Base-by-base conservation (phyloP, 2,329 filamentous ascomycete species). In the Alternaria brassicicola region DNA sequence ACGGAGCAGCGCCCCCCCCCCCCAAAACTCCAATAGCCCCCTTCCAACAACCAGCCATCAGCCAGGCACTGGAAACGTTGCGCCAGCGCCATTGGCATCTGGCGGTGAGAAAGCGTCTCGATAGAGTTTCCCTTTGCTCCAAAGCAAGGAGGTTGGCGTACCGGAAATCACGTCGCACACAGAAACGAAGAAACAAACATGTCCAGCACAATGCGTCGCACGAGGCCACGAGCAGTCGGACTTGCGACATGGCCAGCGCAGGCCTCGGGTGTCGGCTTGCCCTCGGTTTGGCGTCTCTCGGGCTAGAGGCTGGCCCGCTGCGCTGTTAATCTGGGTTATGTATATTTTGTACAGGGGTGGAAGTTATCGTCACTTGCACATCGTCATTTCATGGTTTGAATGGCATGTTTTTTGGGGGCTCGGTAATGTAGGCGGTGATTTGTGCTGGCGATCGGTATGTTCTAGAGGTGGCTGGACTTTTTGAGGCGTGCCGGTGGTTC, bases 401-500 rank as follows among this genome's bases (percentile, higher is more conserved):
- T 13, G 43, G 28, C 28, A 33, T 47, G 31, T 23, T 23, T 31
- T 17, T 46, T 46, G 28, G 43, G 28, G 43, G 12, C 33, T 33
- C 43, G 43, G 43, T 23, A 8, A 33, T 47, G 43, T 23, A 4
- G 7, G 33, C 43, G 43, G 43, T 47, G 43, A 47, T 47, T 47
- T 47, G 43, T 10, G 13, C 21, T 47, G 43, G 3, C 2, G 28
- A 47, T 35, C 43, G 19, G 28, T n/a, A 15, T 43, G 28, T 31
- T 47, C 43, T 47, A 47, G 43, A 35, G 19, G 30, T 47, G 43
- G 43, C 43, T 47, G 43, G 28, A 35, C 30, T 47, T 47, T 25
- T 28, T 47, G 28, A 47, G 28, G 43, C 43, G 28, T 3, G 28
- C 43, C 43, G 43, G 43, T 46, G 43, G 28, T 46, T 46, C 43